Evolutionary conservation across 768 basidiomycete genomes (phyloP), one percentile per base, ranked within the genome.

Genomic region (Porpolomopsis calyptriformis): DNA sequence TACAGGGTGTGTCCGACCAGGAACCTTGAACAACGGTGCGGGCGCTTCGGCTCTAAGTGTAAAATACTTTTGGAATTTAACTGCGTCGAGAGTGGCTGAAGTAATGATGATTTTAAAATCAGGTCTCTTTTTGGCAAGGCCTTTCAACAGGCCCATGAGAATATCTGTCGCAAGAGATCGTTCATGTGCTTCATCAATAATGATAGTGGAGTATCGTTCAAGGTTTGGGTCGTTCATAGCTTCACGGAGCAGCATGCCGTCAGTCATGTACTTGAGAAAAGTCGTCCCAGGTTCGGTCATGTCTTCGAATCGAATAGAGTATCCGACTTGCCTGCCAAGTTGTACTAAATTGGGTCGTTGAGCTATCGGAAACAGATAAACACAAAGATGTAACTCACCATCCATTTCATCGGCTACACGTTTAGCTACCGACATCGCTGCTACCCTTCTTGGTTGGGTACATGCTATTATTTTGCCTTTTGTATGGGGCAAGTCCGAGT

Each of bases 371-470:
- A 16, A 20, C 19, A 1, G n/a, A 45, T 20, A 9, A 24, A n/a
- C 24, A 26, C 24, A 9, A 22, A 7, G 16, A 50, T 46, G 24
- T 23, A 14, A 66, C 87, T 55, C 54, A 90, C 90, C 89, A 61
- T 98, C 94, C 91, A 98, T 93, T 64, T 98, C 94, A 58, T 98
- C 94, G 4, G 94, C 92, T 1, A 99, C 94, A 66, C 94, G 92
- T 62, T 94, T 93, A 18, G 94, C 94, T 2, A 97, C 94, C 12
- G 87, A 90, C 90, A 96, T 97, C 7, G 94, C 92, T 9, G 94
- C 92, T 3, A 99, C 91, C 68, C 94, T 77, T 55, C 94, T 74
- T 1, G 94, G 94, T 59, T 99, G 94, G 2, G 94, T 99, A 57
- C 94, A 99, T 0, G 94, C 94, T 2, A 99, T 82, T 55, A 97